phyloP scores from a whole-genome alignment of 352 stramenopile genomes.

The Globisporangium iwayamae region DNA sequence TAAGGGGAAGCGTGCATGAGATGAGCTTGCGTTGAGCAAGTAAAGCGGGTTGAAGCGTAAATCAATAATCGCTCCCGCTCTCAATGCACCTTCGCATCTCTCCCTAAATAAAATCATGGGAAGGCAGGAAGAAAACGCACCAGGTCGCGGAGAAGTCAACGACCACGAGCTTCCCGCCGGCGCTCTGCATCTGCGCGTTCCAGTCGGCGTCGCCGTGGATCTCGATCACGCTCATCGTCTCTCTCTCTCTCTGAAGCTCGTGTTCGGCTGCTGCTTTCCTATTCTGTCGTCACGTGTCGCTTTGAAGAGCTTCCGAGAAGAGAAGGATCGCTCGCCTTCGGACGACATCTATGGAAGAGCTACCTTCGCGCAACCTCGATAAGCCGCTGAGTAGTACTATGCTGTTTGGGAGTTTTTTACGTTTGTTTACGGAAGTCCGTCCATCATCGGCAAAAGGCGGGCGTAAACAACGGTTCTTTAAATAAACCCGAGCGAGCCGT shows the following conservation, averaged over 20 bases:
- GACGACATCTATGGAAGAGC: neutral
- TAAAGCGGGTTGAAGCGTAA: neutral
- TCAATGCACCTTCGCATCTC: neutral
- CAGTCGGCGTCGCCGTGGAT: slow-evolving; percentile 74
- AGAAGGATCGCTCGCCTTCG: slow-evolving; percentile 5
- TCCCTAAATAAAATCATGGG: neutral
- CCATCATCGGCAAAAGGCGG: neutral
- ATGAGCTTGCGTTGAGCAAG: neutral
- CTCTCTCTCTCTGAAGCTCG: neutral
- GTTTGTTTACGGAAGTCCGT: neutral
- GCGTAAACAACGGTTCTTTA: slow-evolving; percentile 1
- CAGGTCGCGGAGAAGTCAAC: slow-evolving; percentile 85
- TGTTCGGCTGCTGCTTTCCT: neutral
- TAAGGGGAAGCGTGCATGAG: neutral
- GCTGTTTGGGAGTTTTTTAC: neutral
- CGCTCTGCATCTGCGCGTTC: slow-evolving; percentile 71
- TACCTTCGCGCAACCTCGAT: neutral
- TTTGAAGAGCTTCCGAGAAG: neutral
- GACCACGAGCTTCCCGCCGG: slow-evolving; percentile 86
- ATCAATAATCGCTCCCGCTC: neutral
- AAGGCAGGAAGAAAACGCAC: slow-evolving; percentile 27
- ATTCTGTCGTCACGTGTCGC: neutral
- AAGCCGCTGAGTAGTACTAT: neutral
- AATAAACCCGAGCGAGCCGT: neutral
- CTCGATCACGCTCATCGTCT: slow-evolving; percentile 63